phyloP scores from a whole-genome alignment of 1,139 yeast genomes.

The Geotrichum fermentans region DNA sequence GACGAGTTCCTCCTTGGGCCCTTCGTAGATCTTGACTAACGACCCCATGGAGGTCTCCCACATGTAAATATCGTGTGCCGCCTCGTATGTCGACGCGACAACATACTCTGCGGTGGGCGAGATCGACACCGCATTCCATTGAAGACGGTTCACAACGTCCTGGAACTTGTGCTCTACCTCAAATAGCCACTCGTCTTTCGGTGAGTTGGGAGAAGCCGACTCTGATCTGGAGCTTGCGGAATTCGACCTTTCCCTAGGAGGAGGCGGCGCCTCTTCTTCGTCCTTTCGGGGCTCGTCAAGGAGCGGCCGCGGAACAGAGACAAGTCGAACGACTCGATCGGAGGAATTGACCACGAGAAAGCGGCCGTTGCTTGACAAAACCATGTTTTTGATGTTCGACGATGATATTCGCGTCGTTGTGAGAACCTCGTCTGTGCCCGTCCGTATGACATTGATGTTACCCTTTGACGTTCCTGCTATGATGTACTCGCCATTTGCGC shows the following conservation, averaged over 20 bases:
- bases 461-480: conserved; percentile 82
- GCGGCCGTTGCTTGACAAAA: conserved; percentile 60
- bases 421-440: conserved; percentile 36
- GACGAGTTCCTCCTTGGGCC: conserved; percentile 78
- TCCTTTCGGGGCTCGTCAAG: neutral
- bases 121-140: conserved; percentile 81
- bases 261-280: neutral
- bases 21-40: conserved; percentile 80
- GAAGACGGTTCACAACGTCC: conserved; percentile 81
- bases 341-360: conserved; percentile 74
- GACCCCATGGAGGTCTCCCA: conserved; percentile 94
- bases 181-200: conserved; percentile 44
- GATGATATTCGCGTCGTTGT: conserved; percentile 55
- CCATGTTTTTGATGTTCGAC: conserved; percentile 67
- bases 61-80: conserved; percentile 80
- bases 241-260: neutral
- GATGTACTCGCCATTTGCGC: conserved; percentile 51
- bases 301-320: conserved; percentile 47
- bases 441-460: conserved; percentile 49
- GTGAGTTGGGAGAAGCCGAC: neutral
- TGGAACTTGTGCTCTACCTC: conserved; percentile 80
- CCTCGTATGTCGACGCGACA: conserved; percentile 83
- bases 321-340: conserved; percentile 76
- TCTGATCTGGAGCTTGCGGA: neutral
- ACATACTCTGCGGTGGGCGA: conserved; percentile 76